These are phyloP conservation scores for Gilbertella persicaria DNA, from an alignment of 371 early-diverging fungal species.

Conservation along the genomic window DNA sequence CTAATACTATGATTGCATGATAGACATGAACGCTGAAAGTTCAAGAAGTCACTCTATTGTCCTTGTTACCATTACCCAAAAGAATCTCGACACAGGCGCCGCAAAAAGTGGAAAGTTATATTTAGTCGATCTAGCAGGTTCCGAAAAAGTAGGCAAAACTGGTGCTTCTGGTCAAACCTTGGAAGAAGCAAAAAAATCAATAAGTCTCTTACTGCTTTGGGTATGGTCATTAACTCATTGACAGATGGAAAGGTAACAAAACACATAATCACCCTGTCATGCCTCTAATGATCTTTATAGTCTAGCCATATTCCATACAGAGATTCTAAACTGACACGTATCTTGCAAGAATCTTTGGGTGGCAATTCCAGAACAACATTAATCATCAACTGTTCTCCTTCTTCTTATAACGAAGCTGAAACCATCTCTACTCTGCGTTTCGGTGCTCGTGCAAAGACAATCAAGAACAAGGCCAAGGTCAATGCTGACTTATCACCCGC, in stretches of 20 bases:
- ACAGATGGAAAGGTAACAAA: constrained; percentile 82
- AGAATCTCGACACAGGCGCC: constrained; percentile 89
- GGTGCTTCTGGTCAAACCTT: constrained; percentile 98
- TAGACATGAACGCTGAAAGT: constrained; percentile 94
- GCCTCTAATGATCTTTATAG: constrained; percentile 37
- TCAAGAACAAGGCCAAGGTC: constrained; percentile 98
- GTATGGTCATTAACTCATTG: constrained; percentile 92
- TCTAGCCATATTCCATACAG: constrained; percentile 97
- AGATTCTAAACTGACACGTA: constrained; percentile 98
- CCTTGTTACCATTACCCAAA: constrained; percentile 89
- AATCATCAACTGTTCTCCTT: constrained; percentile 97
- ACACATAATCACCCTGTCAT: not conserved
- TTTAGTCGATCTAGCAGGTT: constrained; percentile 99
- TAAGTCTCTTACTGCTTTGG: constrained; percentile 90
- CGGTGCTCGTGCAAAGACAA: constrained; percentile 96
- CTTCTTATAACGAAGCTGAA: constrained; percentile 95
- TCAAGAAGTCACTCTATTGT: constrained; percentile 98
- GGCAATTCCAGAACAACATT: constrained; percentile 97
- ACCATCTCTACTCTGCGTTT: constrained; percentile 96
- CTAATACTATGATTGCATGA: not conserved
- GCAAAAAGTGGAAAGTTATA: constrained; percentile 89
- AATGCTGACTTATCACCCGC: constrained; percentile 93
- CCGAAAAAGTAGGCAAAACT: constrained; percentile 97
- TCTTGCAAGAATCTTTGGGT: constrained; percentile 98
- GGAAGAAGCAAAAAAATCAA: constrained; percentile 99